phyloP scores from a whole-genome alignment of 768 basidiomycete genomes.

The Auriscalpium vulgare region DNA sequence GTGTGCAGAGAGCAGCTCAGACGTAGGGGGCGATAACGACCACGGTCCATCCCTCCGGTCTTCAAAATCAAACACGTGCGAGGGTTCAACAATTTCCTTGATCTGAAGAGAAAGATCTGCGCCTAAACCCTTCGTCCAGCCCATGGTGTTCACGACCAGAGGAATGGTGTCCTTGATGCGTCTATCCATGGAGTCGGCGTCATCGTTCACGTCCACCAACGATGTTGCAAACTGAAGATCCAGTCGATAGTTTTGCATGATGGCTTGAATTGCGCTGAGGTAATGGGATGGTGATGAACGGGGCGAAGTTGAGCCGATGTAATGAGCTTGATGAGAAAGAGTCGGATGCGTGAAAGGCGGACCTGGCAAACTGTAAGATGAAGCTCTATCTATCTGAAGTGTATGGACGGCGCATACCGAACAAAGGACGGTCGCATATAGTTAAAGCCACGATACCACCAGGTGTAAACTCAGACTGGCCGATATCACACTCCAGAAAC shows the following conservation, averaged over 20 bases:
- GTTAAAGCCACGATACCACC: conserved; percentile 80
- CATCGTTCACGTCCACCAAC: conserved; percentile 18
- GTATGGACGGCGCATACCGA: conserved; percentile 44
- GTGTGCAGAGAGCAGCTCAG: neutral
- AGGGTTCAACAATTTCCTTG: conserved; percentile 55
- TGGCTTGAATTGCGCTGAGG: conserved; percentile 54
- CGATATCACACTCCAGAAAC: conserved; percentile 86
- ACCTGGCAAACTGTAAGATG: conserved; percentile 36
- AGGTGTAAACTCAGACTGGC: conserved; percentile 90
- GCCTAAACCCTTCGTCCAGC: conserved; percentile 93
- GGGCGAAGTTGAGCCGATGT: conserved; percentile 73
- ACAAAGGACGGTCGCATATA: conserved; percentile 54
- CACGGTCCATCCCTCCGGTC: neutral
- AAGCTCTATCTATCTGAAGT: neutral
- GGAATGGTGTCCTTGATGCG: conserved; percentile 59
- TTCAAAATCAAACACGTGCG: conserved; percentile 47
- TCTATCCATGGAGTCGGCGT: conserved; percentile 22
- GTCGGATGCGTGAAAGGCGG: conserved; percentile 83
- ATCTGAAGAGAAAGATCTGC: conserved; percentile 68
- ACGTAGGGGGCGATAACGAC: neutral
- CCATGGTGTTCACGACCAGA: conserved; percentile 91
- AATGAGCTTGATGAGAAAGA: conserved; percentile 68
- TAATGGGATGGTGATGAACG: conserved; percentile 72
- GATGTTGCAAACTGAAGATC: conserved; percentile 50
- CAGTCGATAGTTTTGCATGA: conserved; percentile 59